Percentiles rank a stretch among this genome's conserved stretches.
These are phyloP conservation scores for Rhynchosporium secalis DNA, from an alignment of 2,329 filamentous ascomycete species.

Conservation along the genomic window DNA sequence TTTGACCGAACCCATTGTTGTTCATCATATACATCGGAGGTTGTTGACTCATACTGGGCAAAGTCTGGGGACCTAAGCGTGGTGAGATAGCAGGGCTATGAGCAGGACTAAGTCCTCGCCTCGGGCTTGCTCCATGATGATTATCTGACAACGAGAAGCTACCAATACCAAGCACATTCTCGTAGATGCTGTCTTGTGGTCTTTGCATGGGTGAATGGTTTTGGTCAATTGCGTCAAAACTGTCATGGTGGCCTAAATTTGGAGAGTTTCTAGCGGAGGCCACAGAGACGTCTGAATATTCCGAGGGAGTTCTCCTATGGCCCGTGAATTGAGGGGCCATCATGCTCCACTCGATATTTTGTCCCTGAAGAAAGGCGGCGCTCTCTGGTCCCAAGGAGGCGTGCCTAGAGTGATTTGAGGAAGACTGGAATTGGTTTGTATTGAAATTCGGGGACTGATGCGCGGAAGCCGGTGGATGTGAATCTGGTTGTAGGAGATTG, in stretches of 20 bases:
- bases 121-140: constrained; percentile 58
- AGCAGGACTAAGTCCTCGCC: constrained; percentile 76
- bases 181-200: constrained; percentile 72
- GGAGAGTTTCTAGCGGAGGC: constrained; percentile 85
- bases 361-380: constrained; percentile 51
- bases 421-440: constrained; percentile 37
- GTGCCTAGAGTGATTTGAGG: constrained; percentile 39
- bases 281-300: constrained; percentile 86
- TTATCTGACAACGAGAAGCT: constrained; percentile 78
- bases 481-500: constrained; percentile 35
- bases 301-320: constrained; percentile 86
- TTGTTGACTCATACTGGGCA: constrained; percentile 52
- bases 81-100: constrained; percentile 69
- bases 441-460: constrained; percentile 39
- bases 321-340: constrained; percentile 65
- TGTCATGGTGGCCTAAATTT: constrained; percentile 74
- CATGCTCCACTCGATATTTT: constrained; percentile 57
- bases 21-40: constrained; percentile 47
- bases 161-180: constrained; percentile 75
- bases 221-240: constrained; percentile 70
- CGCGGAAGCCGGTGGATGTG: constrained; percentile 39
- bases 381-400: constrained; percentile 40
- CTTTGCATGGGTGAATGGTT: constrained; percentile 79
- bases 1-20: constrained; percentile 49
- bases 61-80: constrained; percentile 57